Conservation (phyloP, 345 rosid genomes). For the Barbarea vulgaris region DNA sequence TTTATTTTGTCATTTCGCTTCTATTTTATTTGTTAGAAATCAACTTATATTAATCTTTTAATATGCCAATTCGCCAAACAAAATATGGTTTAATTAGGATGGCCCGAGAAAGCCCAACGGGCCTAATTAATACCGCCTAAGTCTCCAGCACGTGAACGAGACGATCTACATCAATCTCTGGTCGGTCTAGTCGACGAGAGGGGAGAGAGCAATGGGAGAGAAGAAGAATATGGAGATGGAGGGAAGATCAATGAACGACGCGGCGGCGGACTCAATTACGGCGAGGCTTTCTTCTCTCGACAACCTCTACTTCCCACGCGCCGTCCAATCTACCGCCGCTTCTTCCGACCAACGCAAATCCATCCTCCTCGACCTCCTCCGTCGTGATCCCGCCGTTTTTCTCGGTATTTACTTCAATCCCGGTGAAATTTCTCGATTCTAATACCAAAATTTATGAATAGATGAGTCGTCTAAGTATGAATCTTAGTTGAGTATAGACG, state of each 20-base stretch:
- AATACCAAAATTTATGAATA: neutral
- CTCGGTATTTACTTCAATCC: constrained; percentile 49
- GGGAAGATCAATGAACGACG: constrained; percentile 31
- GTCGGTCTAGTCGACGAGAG: neutral
- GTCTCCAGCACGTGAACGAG: constrained; percentile 1
- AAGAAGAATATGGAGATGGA: constrained; percentile 28
- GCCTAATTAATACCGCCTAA: constrained; percentile 15
- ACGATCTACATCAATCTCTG: neutral
- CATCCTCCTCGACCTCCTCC: constrained; percentile 84
- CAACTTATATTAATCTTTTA: neutral
- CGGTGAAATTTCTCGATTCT: neutral
- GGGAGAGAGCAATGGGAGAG: constrained; percentile 13
- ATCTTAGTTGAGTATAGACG: constrained; percentile 45
- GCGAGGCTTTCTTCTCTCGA: constrained; percentile 71
- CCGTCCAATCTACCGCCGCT: constrained; percentile 52
- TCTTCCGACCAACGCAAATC: constrained; percentile 74
- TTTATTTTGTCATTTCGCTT: neutral
- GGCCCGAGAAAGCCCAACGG: constrained; percentile 14
- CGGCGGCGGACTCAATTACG: constrained; percentile 62
- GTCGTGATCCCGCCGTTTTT: constrained; percentile 84
- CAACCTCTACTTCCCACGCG: constrained; percentile 85
- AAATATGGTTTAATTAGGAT: neutral
- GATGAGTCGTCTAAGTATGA: neutral
- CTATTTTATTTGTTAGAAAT: too few species aligned
- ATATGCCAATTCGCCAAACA: neutral